phyloP scores from a whole-genome alignment of 306 rosid genomes.

The Quercus berberidifolia region DNA sequence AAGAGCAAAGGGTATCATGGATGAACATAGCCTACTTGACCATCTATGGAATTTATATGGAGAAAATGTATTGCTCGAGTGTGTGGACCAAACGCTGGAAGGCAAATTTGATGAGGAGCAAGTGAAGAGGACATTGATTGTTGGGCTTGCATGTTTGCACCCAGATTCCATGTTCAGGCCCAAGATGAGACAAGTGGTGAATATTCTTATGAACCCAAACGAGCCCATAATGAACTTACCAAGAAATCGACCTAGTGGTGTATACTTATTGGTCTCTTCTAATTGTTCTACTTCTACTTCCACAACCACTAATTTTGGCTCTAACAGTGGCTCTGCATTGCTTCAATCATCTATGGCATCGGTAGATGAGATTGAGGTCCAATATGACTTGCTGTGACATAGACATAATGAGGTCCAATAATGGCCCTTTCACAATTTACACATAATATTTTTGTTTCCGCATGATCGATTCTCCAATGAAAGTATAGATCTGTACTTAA shows the following conservation, averaged over 20 bases:
- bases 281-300: constrained; percentile 23
- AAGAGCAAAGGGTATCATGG: constrained; percentile 38
- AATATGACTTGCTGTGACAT: neutral
- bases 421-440: too few relatives aligned
- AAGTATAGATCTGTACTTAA: too few relatives aligned
- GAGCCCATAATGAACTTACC: constrained; percentile 47
- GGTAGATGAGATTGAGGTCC: neutral
- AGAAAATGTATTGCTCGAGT: constrained; percentile 30
- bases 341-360: neutral
- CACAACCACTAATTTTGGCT: constrained; percentile 17
- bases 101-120: constrained; percentile 35
- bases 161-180: constrained; percentile 42
- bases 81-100: constrained; percentile 36
- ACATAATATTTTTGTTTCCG: too few relatives aligned
- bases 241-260: constrained; percentile 29
- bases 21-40: constrained; percentile 44
- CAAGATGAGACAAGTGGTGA: constrained; percentile 49
- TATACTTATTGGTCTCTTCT: constrained; percentile 31
- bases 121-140: constrained; percentile 40
- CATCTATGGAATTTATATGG: constrained; percentile 42
- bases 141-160: constrained; percentile 59
- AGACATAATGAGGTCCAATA: too few relatives aligned
- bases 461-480: too few relatives aligned
- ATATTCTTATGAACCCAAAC: constrained; percentile 38
- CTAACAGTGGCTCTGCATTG: neutral